Evolutionary conservation across 2,329 filamentous ascomycete genomes (phyloP).

Genomic region (Fusarium sp.): DNA sequence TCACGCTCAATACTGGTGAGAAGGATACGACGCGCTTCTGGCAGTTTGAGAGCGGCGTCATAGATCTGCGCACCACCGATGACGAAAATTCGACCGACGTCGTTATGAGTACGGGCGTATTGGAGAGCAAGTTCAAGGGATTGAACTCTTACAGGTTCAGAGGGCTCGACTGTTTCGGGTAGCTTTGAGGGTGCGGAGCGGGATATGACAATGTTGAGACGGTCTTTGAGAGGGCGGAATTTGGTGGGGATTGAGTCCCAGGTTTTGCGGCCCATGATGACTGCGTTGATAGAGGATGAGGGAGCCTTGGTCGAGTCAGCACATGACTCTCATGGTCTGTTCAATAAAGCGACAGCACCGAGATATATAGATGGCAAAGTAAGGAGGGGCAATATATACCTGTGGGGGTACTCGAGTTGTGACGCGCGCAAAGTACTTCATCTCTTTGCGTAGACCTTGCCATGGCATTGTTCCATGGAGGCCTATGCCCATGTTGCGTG

Average conservation of each 20-base stretch:
- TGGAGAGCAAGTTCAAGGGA: conserved; percentile 67
- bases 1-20: conserved; percentile 73
- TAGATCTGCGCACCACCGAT: conserved; percentile 94
- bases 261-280: conserved; percentile 98
- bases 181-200: conserved; percentile 51
- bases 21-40: conserved; percentile 68
- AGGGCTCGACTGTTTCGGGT: conserved; percentile 2
- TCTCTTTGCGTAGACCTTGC: conserved; percentile 87
- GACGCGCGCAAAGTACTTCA: conserved; percentile 93
- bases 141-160: conserved; percentile 61
- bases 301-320: conserved; percentile 41
- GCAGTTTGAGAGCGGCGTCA: conserved; percentile 68
- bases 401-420: conserved; percentile 71
- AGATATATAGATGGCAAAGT: not conserved
- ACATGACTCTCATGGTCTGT: not conserved
- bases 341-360: not conserved
- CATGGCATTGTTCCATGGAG: conserved; percentile 81
- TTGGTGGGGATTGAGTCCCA: conserved; percentile 87
- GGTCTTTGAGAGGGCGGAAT: conserved; percentile 80
- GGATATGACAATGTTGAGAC: conserved; percentile 84
- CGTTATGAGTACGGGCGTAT: conserved; percentile 52
- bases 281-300: conserved; percentile 66
- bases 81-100: conserved; percentile 73
- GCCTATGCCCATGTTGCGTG: conserved; percentile 90
- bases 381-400: conserved; percentile 45